These are phyloP conservation scores for Ophiobolus disseminans DNA, from an alignment of 2,329 filamentous ascomycete species.

Conservation along the genomic window DNA sequence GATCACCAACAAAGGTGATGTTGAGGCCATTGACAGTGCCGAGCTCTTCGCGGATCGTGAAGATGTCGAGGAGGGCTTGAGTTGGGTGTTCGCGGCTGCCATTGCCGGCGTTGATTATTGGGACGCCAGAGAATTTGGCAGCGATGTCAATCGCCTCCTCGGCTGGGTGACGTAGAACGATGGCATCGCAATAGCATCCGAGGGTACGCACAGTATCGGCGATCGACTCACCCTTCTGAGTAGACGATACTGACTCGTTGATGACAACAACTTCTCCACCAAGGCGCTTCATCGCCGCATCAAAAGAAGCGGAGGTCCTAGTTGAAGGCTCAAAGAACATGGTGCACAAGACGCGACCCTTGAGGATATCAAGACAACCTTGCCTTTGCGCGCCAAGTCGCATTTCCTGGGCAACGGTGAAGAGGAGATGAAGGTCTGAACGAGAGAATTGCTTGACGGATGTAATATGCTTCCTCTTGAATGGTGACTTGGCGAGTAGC, in stretches of 20 bases:
- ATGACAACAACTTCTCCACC: conserved; percentile 86
- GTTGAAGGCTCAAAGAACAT: conserved; percentile 99
- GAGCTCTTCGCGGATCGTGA: conserved; percentile 97
- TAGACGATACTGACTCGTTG: conserved; percentile 83
- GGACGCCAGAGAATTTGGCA: conserved; percentile 85
- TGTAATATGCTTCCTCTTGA: conserved; percentile 88
- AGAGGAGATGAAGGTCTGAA: conserved; percentile 87
- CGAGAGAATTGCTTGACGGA: conserved; percentile 91
- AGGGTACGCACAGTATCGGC: conserved; percentile 94
- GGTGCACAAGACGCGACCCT: conserved; percentile 84
- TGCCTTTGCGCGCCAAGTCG: conserved; percentile 91
- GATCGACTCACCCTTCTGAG: conserved; percentile 91
- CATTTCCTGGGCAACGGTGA: conserved; percentile 98
- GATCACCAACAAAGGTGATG: conserved; percentile 93
- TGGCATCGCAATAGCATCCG: conserved; percentile 90
- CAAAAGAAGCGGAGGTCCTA: conserved; percentile 92
- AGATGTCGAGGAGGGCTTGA: conserved; percentile 95
- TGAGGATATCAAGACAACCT: conserved; percentile 85
- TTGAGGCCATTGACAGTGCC: conserved; percentile 94
- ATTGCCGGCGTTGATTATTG: conserved; percentile 97
- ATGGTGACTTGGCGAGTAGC: conserved; percentile 79
- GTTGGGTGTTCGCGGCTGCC: conserved; percentile 96
- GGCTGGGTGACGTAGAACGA: conserved; percentile 93
- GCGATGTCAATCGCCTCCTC: conserved; percentile 81
- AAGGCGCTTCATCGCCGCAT: conserved; percentile 97